A percentile compares a stretch with the other conserved stretches of the same genome.
These are phyloP conservation scores for Crataegus laevigata DNA, from an alignment of 306 rosid species.

Conservation along the genomic window DNA sequence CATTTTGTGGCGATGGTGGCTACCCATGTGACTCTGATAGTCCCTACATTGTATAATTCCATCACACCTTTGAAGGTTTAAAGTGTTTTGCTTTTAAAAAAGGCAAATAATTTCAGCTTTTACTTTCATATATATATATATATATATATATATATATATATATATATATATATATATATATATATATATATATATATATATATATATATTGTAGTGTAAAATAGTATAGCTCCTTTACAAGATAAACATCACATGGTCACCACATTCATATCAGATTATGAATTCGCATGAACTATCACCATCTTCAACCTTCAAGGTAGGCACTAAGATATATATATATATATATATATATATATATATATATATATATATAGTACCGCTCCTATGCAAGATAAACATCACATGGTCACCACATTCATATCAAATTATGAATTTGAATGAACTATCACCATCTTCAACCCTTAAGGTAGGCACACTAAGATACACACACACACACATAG, in stretches of 20 bases:
- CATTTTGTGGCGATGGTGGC: slow-evolving; percentile 4
- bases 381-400: slow-evolving; percentile 20
- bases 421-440: slow-evolving; percentile 2
- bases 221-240: slow-evolving; percentile 9
- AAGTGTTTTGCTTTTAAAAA: slow-evolving; percentile 15
- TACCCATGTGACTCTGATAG: slow-evolving; percentile 23
- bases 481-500: not conserved
- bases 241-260: slow-evolving; percentile 52
- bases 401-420: slow-evolving; percentile 53
- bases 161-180: no score
- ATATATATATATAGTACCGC: not conserved
- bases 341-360: no score
- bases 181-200: not conserved
- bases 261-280: slow-evolving; percentile 17
- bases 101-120: slow-evolving; percentile 18
- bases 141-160: not conserved
- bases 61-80: slow-evolving; percentile 6
- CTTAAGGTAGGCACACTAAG: slow-evolving; percentile 31
- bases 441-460: slow-evolving; percentile 39
- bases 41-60: not conserved
- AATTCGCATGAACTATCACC: slow-evolving; percentile 30
- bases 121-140: slow-evolving; percentile 9
- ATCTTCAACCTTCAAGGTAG: slow-evolving; percentile 27
- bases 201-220: slow-evolving; percentile 2
- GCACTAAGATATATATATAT: slow-evolving; percentile 20